Evolutionary conservation across 148 eudicot species (phyloP), one percentile per base, ranked within the genome.

Genomic region (Vaccinium vitisidaea): DNA sequence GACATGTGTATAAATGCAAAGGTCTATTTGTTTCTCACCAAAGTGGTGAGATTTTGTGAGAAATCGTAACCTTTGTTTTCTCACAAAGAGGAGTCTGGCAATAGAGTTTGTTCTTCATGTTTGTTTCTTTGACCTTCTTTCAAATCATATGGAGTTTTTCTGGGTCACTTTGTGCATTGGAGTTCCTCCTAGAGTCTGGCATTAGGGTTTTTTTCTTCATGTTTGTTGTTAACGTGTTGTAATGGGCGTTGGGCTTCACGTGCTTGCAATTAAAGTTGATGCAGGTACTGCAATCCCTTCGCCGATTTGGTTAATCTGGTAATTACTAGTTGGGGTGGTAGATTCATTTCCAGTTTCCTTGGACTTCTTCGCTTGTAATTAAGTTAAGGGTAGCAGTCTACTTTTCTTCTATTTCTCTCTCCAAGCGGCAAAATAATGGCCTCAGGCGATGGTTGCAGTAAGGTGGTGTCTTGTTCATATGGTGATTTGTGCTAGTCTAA

Each of bases 331-430:
- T 86, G 36, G 39, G 59, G 13, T 59, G 88, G 74, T 56, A 63
- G 81, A 61, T 78, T 84, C 73, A 84, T 32, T 86, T 84, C 71
- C 83, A 49, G 78, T 63, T 71, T 48, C 63, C n/a, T 86, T 71
- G 89, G 86, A 58, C 83, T 80, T 81, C 59, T 84, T 13, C 53
- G 39, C 65, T 19, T 59, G 70, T 71, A 83, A 58, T 90, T 80
- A 50, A 80, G 59, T 50, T 82, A 86, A 84, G 82, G 80, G 75
- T 89, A 87, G 80, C 85, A 18, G 25, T 83, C 55, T 77, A 52
- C 10, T 61, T 67, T 67, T 71, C 80, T 61, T 76, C 16, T 69
- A 27, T 83, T 73, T 88, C 92, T 87, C 88, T 84, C 90, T 83
- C 86, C 87, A 58, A 70, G 87, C 81, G 70, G 81, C 83, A 58